Conservation (phyloP, 2,329 filamentous ascomycete species). For the Fusarium tricinctum region DNA sequence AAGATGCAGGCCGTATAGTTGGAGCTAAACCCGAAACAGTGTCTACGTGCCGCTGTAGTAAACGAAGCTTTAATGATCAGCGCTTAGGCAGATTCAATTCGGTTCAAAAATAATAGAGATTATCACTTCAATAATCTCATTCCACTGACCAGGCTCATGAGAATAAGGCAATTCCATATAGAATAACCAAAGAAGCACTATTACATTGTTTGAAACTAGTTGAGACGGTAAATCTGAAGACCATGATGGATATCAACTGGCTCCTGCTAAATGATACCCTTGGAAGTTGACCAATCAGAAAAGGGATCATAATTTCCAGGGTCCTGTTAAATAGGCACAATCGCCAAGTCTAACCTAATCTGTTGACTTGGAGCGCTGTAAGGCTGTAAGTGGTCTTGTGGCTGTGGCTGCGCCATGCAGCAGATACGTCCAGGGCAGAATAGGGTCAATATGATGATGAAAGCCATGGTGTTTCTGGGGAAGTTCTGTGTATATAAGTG, state of each 20-base stretch:
- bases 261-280: neutral
- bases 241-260: too few species aligned
- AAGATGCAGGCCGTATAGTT: neutral
- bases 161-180: too few species aligned
- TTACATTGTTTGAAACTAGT: too few species aligned
- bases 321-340: slow-evolving; percentile 9
- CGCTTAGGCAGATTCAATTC: neutral
- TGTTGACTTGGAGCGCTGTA: slow-evolving; percentile 40
- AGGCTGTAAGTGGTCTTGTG: slow-evolving; percentile 17
- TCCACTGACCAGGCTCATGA: too few species aligned
- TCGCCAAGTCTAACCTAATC: slow-evolving; percentile 23
- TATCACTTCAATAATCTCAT: too few species aligned
- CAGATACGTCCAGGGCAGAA: slow-evolving; percentile 6
- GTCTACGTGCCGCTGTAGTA: slow-evolving; percentile 17
- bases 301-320: too few species aligned
- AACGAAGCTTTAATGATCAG: neutral
- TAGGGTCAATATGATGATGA: neutral
- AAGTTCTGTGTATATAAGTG: slow-evolving; percentile 7
- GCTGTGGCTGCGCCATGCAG: slow-evolving; percentile 29
- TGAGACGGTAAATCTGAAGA: too few species aligned
- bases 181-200: too few species aligned
- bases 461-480: neutral
- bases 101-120: too few species aligned
- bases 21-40: slow-evolving; percentile 25
- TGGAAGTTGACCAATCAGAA: slow-evolving; percentile 2